A percentile compares a stretch with the other conserved stretches of the same genome.
phyloP scores from a whole-genome alignment of 1,139 yeast species.

The Geotrichum histeridarum region DNA sequence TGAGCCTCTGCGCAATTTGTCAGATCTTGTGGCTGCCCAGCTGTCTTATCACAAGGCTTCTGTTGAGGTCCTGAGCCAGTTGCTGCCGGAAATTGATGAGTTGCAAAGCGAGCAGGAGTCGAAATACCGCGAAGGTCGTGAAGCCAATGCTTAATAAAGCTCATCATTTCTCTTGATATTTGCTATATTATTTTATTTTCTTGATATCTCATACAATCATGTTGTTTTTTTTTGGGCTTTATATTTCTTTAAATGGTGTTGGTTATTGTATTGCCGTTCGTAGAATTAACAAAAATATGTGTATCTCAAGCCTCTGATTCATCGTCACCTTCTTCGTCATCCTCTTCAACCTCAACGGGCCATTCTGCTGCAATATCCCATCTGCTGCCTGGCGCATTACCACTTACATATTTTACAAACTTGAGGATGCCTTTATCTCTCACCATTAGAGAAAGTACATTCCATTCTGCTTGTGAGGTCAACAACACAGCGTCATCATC shows the following conservation, averaged over 20 bases:
- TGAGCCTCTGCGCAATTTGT: constrained; percentile 63
- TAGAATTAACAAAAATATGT: no score
- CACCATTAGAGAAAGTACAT: constrained; percentile 67
- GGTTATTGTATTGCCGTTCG: background rate
- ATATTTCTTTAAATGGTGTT: background rate
- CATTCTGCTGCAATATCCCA: constrained; percentile 88
- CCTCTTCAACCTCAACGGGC: constrained; percentile 53
- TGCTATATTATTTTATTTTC: background rate
- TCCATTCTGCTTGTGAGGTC: constrained; percentile 82
- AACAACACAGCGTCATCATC: constrained; percentile 81
- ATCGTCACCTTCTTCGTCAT: constrained; percentile 33
- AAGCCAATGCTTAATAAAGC: constrained; percentile 21
- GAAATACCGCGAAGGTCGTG: constrained; percentile 38
- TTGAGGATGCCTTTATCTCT: constrained; percentile 82
- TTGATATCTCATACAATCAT: background rate
- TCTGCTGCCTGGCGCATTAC: constrained; percentile 81
- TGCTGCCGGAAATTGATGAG: constrained; percentile 60
- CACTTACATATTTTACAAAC: constrained; percentile 87
- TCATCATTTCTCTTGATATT: background rate
- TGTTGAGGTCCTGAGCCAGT: constrained; percentile 58
- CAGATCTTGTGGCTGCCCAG: constrained; percentile 73
- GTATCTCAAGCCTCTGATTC: constrained; percentile 11
- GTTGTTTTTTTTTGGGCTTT: background rate
- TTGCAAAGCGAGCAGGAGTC: constrained; percentile 51
- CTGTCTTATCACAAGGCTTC: constrained; percentile 79